phyloP scores from a whole-genome alignment of 2,329 filamentous ascomycete genomes.

The Rhynchosporium graminicola region DNA sequence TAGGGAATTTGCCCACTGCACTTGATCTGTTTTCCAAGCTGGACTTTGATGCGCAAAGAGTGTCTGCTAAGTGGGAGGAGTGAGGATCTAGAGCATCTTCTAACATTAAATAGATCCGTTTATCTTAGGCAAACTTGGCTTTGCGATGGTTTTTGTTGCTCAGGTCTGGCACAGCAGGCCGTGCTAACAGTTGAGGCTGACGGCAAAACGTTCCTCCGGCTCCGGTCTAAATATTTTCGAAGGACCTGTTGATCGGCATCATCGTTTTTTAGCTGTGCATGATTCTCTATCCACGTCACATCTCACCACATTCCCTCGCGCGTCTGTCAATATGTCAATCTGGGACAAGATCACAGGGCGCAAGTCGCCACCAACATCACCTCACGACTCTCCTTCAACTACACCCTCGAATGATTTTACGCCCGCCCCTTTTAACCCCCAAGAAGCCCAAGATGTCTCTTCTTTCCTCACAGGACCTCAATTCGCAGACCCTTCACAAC shows the following conservation, averaged over 20 bases:
- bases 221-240: conserved; percentile 15
- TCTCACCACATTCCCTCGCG: conserved; percentile 5
- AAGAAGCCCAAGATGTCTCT: conserved; percentile 76
- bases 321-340: conserved; percentile 41
- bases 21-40: neutral
- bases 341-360: conserved; percentile 44
- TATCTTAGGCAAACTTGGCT: neutral
- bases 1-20: neutral
- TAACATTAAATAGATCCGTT: no score
- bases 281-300: neutral
- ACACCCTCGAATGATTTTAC: conserved; percentile 47
- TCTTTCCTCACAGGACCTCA: conserved; percentile 78
- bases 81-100: no score
- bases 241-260: neutral
- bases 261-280: neutral
- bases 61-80: no score
- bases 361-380: conserved; percentile 40
- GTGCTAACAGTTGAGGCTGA: conserved; percentile 5
- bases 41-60: no score
- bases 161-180: neutral
- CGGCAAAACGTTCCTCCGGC: conserved; percentile 9
- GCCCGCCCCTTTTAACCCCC: conserved; percentile 67
- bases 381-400: conserved; percentile 27
- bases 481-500: conserved; percentile 80
- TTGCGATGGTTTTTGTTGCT: neutral